Evolutionary conservation across 2,329 filamentous ascomycete species (phyloP).

Genomic region (Volutella citrinella): DNA sequence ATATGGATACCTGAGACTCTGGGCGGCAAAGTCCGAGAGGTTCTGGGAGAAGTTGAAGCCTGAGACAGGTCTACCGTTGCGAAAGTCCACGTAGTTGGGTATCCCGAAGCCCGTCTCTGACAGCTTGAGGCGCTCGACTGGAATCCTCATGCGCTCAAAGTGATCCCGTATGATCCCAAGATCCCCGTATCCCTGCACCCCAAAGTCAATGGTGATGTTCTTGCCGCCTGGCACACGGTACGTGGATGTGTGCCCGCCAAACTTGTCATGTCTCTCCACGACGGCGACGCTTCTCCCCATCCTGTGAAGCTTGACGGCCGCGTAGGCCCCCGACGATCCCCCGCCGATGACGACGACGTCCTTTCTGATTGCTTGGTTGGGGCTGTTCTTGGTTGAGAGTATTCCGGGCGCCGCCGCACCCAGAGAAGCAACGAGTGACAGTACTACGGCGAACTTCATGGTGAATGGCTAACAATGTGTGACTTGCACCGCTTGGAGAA

Average conservation of each 20-base stretch:
- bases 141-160: slow-evolving; percentile 14
- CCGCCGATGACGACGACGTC: slow-evolving; percentile 17
- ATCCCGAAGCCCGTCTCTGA: slow-evolving; percentile 13
- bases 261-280: slow-evolving; percentile 10
- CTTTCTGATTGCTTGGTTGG: slow-evolving; percentile 6
- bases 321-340: slow-evolving; percentile 16
- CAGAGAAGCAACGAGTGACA: slow-evolving; percentile 15
- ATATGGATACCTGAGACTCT: slow-evolving; percentile 12
- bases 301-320: slow-evolving; percentile 15
- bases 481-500: slow-evolving; percentile 6
- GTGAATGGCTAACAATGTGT: slow-evolving; percentile 11
- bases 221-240: slow-evolving; percentile 14
- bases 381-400: neutral
- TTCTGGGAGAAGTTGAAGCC: slow-evolving; percentile 9
- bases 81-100: slow-evolving; percentile 15
- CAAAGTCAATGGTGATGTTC: slow-evolving; percentile 17
- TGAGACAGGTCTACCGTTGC: slow-evolving; percentile 8
- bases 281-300: slow-evolving; percentile 17
- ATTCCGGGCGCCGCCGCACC: slow-evolving; percentile 6
- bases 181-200: slow-evolving; percentile 16
- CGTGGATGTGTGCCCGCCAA: slow-evolving; percentile 16
- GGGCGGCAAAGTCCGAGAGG: slow-evolving; percentile 6
- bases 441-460: slow-evolving; percentile 16
- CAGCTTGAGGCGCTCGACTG: slow-evolving; percentile 6
- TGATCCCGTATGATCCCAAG: slow-evolving; percentile 8